These are phyloP conservation scores for Malassezia vespertilionis DNA, from an alignment of 1,284 basidiomycete genomes.

Conservation along the genomic window DNA sequence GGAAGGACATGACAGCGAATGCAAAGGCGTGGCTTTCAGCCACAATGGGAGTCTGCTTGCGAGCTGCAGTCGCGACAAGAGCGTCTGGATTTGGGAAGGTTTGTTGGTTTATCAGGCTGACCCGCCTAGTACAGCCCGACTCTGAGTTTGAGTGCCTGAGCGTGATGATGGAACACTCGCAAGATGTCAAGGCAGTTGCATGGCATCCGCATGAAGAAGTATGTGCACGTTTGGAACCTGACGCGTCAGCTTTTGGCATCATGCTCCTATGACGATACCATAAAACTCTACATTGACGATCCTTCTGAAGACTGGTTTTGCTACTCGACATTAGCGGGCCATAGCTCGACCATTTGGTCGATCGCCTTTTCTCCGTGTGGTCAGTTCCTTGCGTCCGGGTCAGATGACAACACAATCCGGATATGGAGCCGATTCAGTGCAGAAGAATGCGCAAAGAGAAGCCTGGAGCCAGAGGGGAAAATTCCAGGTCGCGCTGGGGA, in stretches of 20 bases:
- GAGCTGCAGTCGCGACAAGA: conserved; percentile 87
- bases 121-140: conserved; percentile 58
- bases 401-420: conserved; percentile 62
- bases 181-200: conserved; percentile 87
- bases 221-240: conserved; percentile 3
- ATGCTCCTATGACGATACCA: conserved; percentile 90
- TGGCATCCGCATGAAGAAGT: conserved; percentile 96
- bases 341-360: conserved; percentile 76
- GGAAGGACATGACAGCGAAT: conserved; percentile 95
- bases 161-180: conserved; percentile 91
- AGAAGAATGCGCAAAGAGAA: conserved; percentile 37
- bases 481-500: conserved; percentile 42
- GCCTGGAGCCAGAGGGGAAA: conserved; percentile 28
- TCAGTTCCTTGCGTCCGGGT: conserved; percentile 66
- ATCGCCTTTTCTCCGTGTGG: conserved; percentile 68
- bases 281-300: conserved; percentile 88
- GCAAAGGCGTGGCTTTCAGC: conserved; percentile 86
- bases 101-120: not conserved
- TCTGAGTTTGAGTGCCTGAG: conserved; percentile 73
- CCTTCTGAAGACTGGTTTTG: conserved; percentile 89
- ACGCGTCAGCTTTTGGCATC: conserved; percentile 66
- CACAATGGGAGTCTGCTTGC: conserved; percentile 67
- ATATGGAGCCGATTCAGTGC: conserved; percentile 50
- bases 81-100: conserved; percentile 96
- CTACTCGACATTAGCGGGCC: conserved; percentile 67